phyloP scores from a whole-genome alignment of 495 filamentous ascomycete genomes.

The Chaetomium fimeti region DNA sequence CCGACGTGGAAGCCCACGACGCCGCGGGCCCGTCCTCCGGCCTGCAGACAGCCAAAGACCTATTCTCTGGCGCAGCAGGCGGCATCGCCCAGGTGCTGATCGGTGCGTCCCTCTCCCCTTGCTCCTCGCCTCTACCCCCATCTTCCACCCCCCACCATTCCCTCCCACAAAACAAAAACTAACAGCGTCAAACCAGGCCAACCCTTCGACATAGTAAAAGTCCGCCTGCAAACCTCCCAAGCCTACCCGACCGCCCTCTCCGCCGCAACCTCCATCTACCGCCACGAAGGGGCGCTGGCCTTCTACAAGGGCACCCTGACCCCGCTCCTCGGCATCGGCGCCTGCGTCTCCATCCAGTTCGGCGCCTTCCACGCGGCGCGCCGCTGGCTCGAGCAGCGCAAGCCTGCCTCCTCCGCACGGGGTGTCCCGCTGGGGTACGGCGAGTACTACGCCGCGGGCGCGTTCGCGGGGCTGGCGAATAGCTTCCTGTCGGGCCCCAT shows the following conservation, averaged over 20 bases:
- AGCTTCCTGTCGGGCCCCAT: conserved; percentile 85
- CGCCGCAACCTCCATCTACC: conserved; percentile 78
- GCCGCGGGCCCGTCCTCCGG: conserved; percentile 20
- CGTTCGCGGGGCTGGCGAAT: conserved; percentile 91
- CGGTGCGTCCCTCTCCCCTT: conserved; percentile 52
- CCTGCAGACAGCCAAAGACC: conserved; percentile 76
- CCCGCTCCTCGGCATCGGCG: conserved; percentile 93
- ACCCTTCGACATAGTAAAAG: conserved; percentile 98
- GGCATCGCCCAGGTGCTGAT: conserved; percentile 93
- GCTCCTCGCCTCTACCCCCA: background rate
- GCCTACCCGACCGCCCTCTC: conserved; percentile 77
- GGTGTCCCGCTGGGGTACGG: conserved; percentile 60
- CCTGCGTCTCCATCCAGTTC: conserved; percentile 97
- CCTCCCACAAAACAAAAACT: background rate
- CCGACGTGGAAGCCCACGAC: conserved; percentile 38
- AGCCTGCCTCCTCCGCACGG: conserved; percentile 43
- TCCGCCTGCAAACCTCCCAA: conserved; percentile 85
- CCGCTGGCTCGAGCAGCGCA: conserved; percentile 74
- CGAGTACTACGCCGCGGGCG: conserved; percentile 88
- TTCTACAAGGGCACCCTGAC: conserved; percentile 99
- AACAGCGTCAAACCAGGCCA: conserved; percentile 69
- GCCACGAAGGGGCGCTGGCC: conserved; percentile 80
- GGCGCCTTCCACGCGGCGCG: conserved; percentile 93
- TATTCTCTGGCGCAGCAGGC: conserved; percentile 85
- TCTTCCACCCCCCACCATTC: too few species aligned